Conservation (phyloP, 345 rosid species). For the Streptanthus diversifolius region DNA sequence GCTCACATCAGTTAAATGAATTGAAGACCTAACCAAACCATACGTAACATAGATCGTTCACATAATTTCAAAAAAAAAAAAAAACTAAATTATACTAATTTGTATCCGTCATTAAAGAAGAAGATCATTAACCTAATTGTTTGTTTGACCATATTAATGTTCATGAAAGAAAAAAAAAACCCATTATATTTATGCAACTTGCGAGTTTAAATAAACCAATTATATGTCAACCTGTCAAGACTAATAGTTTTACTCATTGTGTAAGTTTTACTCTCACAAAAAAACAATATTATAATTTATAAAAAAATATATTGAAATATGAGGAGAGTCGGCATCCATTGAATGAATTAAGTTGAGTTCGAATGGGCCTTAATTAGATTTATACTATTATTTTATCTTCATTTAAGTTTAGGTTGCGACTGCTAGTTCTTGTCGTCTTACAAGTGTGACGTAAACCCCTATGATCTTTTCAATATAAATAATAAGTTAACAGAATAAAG, state of each 20-base stretch:
- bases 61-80: neutral
- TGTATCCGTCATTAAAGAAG: neutral
- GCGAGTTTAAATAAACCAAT: neutral
- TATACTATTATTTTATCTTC: neutral
- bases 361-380: slow-evolving; percentile 5
- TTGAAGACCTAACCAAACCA: slow-evolving; percentile 10
- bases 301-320: neutral
- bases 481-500: neutral
- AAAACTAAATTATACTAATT: neutral
- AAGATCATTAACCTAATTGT: neutral
- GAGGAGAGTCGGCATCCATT: slow-evolving; percentile 8
- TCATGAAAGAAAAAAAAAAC: neutral
- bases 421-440: slow-evolving; percentile 19
- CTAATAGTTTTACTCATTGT: neutral
- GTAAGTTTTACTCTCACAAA: neutral
- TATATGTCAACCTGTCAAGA: neutral
- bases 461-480: neutral
- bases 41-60: slow-evolving; percentile 8
- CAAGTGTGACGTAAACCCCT: slow-evolving; percentile 32
- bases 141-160: neutral
- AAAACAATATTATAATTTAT: neutral
- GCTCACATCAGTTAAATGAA: slow-evolving; percentile 24
- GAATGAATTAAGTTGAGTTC: neutral
- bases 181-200: slow-evolving; percentile 12
- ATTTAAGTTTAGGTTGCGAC: slow-evolving; percentile 7